Conservation (phyloP, 2,329 filamentous ascomycete species). For the Trichoderma atrobrunneum region DNA sequence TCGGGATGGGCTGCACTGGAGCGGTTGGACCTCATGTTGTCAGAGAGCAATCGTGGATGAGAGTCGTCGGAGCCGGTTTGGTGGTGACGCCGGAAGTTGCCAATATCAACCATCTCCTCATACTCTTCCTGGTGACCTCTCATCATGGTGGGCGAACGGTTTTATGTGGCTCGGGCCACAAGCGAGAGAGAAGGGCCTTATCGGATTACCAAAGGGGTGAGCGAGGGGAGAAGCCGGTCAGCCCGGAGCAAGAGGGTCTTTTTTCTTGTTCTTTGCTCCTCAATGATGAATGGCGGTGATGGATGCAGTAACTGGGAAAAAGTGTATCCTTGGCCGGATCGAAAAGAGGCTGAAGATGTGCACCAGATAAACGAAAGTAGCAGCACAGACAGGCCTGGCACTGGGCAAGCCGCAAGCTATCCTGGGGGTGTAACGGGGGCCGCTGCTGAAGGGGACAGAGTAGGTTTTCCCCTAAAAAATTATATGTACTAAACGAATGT, state of each 20-base stretch:
- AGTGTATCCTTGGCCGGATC: background rate
- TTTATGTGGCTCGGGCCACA: slow-evolving; percentile 16
- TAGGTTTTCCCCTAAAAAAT: background rate
- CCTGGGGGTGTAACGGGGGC: background rate
- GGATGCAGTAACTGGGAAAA: background rate
- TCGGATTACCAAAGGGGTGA: background rate
- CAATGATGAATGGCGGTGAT: slow-evolving; percentile 6
- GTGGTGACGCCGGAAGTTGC: slow-evolving; percentile 19
- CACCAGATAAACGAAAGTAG: slow-evolving; percentile 14
- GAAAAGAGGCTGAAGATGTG: background rate
- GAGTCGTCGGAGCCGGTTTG: slow-evolving; percentile 19
- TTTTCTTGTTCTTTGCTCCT: background rate
- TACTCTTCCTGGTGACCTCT: slow-evolving; percentile 24
- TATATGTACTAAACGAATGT: slow-evolving; percentile 17
- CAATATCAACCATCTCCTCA: slow-evolving; percentile 25
- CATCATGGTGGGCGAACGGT: slow-evolving; percentile 20
- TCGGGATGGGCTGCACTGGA: slow-evolving; percentile 17
- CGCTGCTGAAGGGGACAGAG: background rate
- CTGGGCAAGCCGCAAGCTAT: background rate
- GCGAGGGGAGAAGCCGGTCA: slow-evolving; percentile 5
- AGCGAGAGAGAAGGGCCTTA: slow-evolving; percentile 1
- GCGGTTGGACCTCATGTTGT: slow-evolving; percentile 19
- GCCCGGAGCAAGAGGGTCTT: background rate
- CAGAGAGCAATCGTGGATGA: slow-evolving; percentile 5
- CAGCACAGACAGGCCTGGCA: background rate